Evolutionary conservation across 2,329 filamentous ascomycete genomes (phyloP).

Genomic region (Sclerotinia sclerotiorum): DNA sequence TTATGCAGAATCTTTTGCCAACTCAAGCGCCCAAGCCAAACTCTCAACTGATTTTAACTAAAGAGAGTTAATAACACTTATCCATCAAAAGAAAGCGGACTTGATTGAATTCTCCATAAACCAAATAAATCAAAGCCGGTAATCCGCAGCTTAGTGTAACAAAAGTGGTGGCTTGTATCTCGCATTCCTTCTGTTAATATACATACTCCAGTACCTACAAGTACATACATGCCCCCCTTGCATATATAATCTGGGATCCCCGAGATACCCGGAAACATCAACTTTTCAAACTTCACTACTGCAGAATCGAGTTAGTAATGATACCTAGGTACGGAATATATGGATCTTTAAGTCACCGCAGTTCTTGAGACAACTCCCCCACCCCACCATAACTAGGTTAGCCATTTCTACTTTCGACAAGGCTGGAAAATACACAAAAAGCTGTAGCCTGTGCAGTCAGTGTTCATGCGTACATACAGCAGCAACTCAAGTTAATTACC

Average conservation of each 20-base stretch:
- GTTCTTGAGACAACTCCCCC: background rate
- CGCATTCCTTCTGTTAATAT: background rate
- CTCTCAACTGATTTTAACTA: too few relatives aligned
- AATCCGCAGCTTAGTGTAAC: background rate
- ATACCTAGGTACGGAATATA: background rate
- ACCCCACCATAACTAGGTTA: background rate
- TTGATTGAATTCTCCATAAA: background rate
- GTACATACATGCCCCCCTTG: background rate
- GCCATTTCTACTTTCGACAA: background rate
- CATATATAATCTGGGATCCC: background rate
- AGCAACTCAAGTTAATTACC: too few relatives aligned
- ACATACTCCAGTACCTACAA: too few relatives aligned
- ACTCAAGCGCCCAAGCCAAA: conserved; percentile 3
- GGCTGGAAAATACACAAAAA: background rate
- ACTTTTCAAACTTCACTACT: too few relatives aligned
- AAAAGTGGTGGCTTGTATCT: background rate
- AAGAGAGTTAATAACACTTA: background rate
- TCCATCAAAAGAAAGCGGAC: background rate
- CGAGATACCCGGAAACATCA: background rate
- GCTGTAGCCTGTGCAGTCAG: background rate
- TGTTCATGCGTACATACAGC: background rate
- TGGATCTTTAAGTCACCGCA: background rate
- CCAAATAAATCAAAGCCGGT: background rate
- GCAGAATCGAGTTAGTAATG: background rate
- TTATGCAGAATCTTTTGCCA: background rate